phyloP scores from a whole-genome alignment of 306 rosid genomes.

The Inga leiocalycina region DNA sequence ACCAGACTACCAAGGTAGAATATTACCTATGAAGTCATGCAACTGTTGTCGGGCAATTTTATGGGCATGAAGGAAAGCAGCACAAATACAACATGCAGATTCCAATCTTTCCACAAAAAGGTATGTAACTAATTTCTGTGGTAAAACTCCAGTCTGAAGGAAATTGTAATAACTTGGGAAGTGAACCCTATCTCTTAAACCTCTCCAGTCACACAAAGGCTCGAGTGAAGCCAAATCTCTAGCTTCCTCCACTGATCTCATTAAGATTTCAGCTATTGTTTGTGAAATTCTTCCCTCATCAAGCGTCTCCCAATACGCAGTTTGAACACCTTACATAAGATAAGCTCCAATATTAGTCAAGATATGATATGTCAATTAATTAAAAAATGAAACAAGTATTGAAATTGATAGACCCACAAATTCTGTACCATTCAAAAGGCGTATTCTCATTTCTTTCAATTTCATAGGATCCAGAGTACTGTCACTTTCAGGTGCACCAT shows the following conservation, averaged over 20 bases:
- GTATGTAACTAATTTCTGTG: conserved; percentile 71
- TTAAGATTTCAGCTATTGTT: conserved; percentile 74
- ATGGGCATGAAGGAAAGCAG: conserved; percentile 93
- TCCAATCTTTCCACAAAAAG: conserved; percentile 89
- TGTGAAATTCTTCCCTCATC: conserved; percentile 92
- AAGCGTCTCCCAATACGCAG: conserved; percentile 98
- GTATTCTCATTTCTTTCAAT: conserved; percentile 75
- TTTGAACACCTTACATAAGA: conserved; percentile 77
- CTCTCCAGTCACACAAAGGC: conserved; percentile 89
- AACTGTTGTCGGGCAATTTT: conserved; percentile 76
- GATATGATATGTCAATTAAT: conserved; percentile 7
- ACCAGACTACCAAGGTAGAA: conserved; percentile 27
- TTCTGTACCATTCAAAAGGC: conserved; percentile 80
- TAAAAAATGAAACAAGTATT: not conserved
- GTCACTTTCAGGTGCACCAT: conserved; percentile 49
- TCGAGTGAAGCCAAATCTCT: conserved; percentile 76
- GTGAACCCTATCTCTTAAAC: conserved; percentile 68
- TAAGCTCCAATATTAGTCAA: conserved; percentile 31
- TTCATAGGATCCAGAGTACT: conserved; percentile 53
- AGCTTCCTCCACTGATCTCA: conserved; percentile 92
- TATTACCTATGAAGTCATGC: conserved; percentile 77
- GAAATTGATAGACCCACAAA: conserved; percentile 13
- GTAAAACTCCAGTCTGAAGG: conserved; percentile 64
- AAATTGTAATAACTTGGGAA: conserved; percentile 85
- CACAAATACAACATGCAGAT: conserved; percentile 88